Conservation (phyloP, 106 monocot genomes). For the Allium cepa region DNA sequence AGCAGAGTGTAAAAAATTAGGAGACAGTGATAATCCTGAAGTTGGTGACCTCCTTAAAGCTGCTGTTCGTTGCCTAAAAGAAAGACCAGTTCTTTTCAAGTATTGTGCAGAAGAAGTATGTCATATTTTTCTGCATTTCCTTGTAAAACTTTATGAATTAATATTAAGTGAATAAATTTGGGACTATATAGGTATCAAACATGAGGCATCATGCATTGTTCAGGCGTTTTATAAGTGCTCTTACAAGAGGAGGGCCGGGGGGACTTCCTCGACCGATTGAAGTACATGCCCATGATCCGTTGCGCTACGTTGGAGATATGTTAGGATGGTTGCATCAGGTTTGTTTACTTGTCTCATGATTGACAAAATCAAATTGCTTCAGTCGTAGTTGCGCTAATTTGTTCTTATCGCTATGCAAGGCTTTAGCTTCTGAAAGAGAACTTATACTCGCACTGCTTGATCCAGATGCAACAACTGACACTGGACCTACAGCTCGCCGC, state of each 20-base stretch:
- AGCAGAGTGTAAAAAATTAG: constrained; percentile 92
- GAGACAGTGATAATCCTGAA: constrained; percentile 96
- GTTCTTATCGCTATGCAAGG: constrained; percentile 30
- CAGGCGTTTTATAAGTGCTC: constrained; percentile 95
- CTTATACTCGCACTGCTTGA: constrained; percentile 72
- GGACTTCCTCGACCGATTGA: constrained; percentile 95
- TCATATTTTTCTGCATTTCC: not conserved
- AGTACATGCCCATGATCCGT: constrained; percentile 99
- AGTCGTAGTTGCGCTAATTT: constrained; percentile 2
- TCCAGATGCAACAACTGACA: constrained; percentile 66
- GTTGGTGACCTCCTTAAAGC: constrained; percentile 81
- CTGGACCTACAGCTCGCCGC: constrained; percentile 28
- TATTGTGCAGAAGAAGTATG: constrained; percentile 98
- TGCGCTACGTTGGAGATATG: constrained; percentile 99
- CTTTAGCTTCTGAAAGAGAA: constrained; percentile 97
- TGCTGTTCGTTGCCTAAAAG: constrained; percentile 77
- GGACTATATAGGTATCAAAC: constrained; percentile 72
- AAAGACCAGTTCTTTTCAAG: constrained; percentile 95
- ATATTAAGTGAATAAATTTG: constrained; percentile 6
- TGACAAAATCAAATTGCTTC: not conserved
- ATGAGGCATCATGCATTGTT: constrained; percentile 99
- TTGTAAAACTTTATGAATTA: not conserved
- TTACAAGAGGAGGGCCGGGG: constrained; percentile 97
- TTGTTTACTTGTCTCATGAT: not conserved
- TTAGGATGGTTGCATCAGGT: constrained; percentile 99